Conservation (phyloP, 805 yeast genomes). For the Candida xyloterini region DNA sequence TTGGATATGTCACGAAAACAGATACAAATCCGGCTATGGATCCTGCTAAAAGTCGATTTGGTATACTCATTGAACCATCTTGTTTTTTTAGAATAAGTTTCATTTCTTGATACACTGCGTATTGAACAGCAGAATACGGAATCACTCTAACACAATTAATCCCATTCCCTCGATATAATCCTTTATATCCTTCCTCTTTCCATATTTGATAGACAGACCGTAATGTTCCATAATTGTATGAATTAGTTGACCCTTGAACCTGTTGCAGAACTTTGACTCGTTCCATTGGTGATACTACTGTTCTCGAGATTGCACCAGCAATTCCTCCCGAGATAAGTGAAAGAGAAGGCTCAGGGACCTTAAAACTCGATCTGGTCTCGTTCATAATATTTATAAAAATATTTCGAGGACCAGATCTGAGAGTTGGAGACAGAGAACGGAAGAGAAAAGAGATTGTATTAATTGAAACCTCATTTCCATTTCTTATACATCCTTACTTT, state of each 20-base stretch:
- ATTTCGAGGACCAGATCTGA: no score
- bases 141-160: constrained; percentile 85
- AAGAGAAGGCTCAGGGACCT: constrained; percentile 48
- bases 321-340: constrained; percentile 72
- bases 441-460: no score
- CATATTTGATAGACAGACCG: constrained; percentile 76
- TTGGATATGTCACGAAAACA: constrained; percentile 83
- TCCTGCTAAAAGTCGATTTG: constrained; percentile 71
- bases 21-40: constrained; percentile 77
- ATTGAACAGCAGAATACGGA: constrained; percentile 94
- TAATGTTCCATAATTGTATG: constrained; percentile 63
- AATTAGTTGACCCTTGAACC: constrained; percentile 57
- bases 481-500: no score
- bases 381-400: not conserved
- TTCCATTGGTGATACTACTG: constrained; percentile 93
- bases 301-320: constrained; percentile 80
- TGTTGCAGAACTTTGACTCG: constrained; percentile 90
- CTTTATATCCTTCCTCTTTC: constrained; percentile 87
- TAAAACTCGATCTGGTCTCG: not conserved
- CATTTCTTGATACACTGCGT: constrained; percentile 71
- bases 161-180: constrained; percentile 87
- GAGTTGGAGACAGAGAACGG: no score
- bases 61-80: constrained; percentile 42
- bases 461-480: no score
- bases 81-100: constrained; percentile 39